These are phyloP conservation scores for Papilionanthe hybrid DNA, from an alignment of 116 monocot genomes.

Conservation along the genomic window DNA sequence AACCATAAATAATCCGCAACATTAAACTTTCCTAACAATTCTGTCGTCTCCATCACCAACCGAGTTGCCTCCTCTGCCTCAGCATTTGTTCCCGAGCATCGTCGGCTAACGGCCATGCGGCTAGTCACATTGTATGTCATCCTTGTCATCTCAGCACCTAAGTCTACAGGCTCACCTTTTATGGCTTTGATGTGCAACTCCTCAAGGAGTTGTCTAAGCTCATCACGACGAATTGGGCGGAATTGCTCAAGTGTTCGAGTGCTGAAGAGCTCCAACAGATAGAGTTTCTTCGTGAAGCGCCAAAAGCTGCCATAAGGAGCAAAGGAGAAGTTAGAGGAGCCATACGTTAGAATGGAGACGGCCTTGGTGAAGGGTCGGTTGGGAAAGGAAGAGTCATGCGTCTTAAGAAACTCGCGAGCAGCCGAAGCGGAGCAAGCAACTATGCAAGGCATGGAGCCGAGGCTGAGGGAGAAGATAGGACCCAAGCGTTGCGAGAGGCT, in stretches of 20 bases:
- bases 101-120: constrained; percentile 19
- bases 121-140: constrained; percentile 25
- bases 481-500: constrained; percentile 18
- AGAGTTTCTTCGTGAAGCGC: constrained; percentile 38
- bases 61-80: constrained; percentile 17
- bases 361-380: constrained; percentile 14
- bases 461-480: constrained; percentile 20
- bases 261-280: constrained; percentile 28
- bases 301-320: constrained; percentile 25
- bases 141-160: constrained; percentile 21
- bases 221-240: constrained; percentile 11
- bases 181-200: not conserved
- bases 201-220: constrained; percentile 1
- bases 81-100: constrained; percentile 14
- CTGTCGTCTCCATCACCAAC: constrained; percentile 18
- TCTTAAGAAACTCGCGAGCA: constrained; percentile 21
- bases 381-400: constrained; percentile 20
- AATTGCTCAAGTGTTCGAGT: constrained; percentile 20
- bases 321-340: constrained; percentile 22
- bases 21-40: constrained; percentile 20
- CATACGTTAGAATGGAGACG: constrained; percentile 18
- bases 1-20: constrained; percentile 22
- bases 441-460: constrained; percentile 17
- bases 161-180: constrained; percentile 5
- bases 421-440: constrained; percentile 9